Percentiles rank a stretch among this genome's conserved stretches.
Conservation (phyloP, 306 rosid species). For the Begonia loranthoides region DNA sequence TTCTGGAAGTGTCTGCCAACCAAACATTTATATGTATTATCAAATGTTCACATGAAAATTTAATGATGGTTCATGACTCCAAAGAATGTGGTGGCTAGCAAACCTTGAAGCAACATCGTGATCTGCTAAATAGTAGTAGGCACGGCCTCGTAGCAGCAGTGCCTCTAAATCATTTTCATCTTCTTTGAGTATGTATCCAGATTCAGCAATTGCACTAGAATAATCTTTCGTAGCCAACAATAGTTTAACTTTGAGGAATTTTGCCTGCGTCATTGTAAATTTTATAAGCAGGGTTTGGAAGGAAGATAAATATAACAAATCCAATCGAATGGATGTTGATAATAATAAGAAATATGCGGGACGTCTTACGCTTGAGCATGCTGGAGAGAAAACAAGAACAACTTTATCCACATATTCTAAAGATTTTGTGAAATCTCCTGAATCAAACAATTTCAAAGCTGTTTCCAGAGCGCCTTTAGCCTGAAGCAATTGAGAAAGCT, state of each 20-base stretch:
- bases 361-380: conserved; percentile 52
- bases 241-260: conserved; percentile 59
- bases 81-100: background rate
- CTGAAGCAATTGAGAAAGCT: conserved; percentile 81
- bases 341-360: conserved; percentile 3
- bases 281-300: conserved; percentile 5
- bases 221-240: conserved; percentile 67
- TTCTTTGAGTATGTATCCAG: conserved; percentile 79
- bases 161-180: conserved; percentile 82
- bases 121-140: conserved; percentile 94
- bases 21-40: too few relatives aligned
- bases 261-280: conserved; percentile 55
- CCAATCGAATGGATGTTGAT: background rate
- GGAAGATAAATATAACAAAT: conserved; percentile 2
- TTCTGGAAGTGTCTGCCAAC: conserved; percentile 86
- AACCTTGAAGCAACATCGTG: conserved; percentile 93
- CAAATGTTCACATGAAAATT: too few relatives aligned
- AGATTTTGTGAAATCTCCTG: conserved; percentile 50
- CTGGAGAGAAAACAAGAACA: conserved; percentile 92
- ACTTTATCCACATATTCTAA: conserved; percentile 82
- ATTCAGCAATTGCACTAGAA: conserved; percentile 65
- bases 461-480: conserved; percentile 75
- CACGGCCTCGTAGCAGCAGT: conserved; percentile 80
- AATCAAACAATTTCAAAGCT: conserved; percentile 57
- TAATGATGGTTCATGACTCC: too few relatives aligned